Percentiles rank a stretch among this genome's conserved stretches.
phyloP scores from a whole-genome alignment of 1,284 basidiomycete genomes.

The Melampsora larici-populina region DNA sequence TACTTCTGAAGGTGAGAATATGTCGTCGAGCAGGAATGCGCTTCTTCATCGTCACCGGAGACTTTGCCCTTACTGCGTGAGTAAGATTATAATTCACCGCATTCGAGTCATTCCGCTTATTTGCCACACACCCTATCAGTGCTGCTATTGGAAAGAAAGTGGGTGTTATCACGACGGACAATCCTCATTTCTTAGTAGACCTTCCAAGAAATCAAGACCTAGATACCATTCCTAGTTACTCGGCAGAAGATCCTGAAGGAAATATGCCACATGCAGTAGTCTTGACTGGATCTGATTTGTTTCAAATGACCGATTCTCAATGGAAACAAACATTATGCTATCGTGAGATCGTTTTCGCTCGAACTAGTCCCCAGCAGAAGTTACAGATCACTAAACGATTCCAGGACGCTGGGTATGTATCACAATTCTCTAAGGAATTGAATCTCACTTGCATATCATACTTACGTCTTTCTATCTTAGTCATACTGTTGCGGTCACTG shows the following conservation, averaged over 20 bases:
- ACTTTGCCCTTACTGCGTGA: conserved; percentile 59
- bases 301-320: conserved; percentile 54
- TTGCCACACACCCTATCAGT: too few species aligned
- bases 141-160: conserved; percentile 64
- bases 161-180: conserved; percentile 61
- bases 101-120: too few species aligned
- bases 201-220: conserved; percentile 51
- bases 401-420: conserved; percentile 58
- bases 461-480: conserved; percentile 52
- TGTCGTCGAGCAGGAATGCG: conserved; percentile 64
- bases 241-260: conserved; percentile 59
- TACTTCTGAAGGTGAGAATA: conserved; percentile 48
- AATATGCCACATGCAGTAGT: not conserved
- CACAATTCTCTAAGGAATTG: not conserved
- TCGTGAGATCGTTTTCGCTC: conserved; percentile 68
- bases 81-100: too few species aligned
- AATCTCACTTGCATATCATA: too few species aligned
- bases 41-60: conserved; percentile 69
- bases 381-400: conserved; percentile 66
- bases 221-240: conserved; percentile 53
- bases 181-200: conserved; percentile 57
- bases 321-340: conserved; percentile 62
- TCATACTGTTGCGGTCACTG: conserved; percentile 60
- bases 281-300: conserved; percentile 41
- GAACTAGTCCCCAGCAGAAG: conserved; percentile 71